Evolutionary conservation across 1,139 yeast genomes (phyloP).

Genomic region (Blastobotrys arbuscula): DNA sequence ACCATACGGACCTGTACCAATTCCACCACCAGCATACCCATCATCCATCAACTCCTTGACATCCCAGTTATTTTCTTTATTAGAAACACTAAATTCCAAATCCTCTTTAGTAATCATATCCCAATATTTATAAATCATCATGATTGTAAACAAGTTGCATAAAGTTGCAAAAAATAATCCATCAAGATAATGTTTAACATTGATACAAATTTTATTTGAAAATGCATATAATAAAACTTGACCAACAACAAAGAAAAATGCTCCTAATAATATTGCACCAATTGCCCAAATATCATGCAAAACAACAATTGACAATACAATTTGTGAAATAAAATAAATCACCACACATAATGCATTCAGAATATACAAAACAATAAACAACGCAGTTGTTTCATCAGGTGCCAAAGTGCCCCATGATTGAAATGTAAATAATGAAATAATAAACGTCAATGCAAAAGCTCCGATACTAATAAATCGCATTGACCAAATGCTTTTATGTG

Average conservation of each 20-base stretch:
- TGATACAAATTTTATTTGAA: constrained; percentile 58
- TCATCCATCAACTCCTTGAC: constrained; percentile 44
- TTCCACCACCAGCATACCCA: constrained; percentile 32
- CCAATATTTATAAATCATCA: constrained; percentile 97
- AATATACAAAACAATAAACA: constrained; percentile 66
- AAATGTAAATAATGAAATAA: constrained; percentile 67
- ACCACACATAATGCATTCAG: constrained; percentile 63
- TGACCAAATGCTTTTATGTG: constrained; percentile 54
- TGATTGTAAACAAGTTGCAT: constrained; percentile 71
- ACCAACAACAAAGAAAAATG: constrained; percentile 72
- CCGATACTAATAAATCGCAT: constrained; percentile 45
- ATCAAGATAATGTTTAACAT: constrained; percentile 79
- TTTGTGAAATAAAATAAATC: constrained; percentile 61
- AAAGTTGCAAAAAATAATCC: constrained; percentile 82
- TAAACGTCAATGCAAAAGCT: constrained; percentile 60
- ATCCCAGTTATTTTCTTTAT: constrained; percentile 43
- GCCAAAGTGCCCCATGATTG: constrained; percentile 52
- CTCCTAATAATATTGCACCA: constrained; percentile 69
- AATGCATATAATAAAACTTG: constrained; percentile 70
- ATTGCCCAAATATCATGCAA: constrained; percentile 80
- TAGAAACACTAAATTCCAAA: constrained; percentile 80
- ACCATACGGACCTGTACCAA: constrained; percentile 12
- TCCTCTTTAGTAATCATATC: constrained; percentile 95
- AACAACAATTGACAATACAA: constrained; percentile 61
- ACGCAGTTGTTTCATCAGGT: constrained; percentile 49